Evolutionary conservation across 1,139 yeast species (phyloP), one percentile per base, ranked within the genome.

Genomic region (Meyerozyma sp.): DNA sequence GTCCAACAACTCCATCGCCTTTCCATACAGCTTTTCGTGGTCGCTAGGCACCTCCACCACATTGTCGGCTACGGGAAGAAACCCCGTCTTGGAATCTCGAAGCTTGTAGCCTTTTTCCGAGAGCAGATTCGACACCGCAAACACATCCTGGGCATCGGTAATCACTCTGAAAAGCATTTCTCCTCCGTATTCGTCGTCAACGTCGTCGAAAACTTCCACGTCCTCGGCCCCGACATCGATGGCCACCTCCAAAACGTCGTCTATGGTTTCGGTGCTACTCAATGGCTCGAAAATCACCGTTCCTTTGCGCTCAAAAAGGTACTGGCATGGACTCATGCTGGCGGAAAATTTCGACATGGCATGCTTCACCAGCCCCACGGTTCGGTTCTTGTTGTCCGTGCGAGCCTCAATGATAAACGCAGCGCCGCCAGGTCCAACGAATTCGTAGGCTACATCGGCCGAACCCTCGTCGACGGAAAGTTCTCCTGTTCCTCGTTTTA

Each of bases 371-470:
- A 76, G 72, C 23, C 87, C 83, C 26, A 90, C 78, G 0, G 97
- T 84, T 44, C 98, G 70, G 45, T 86, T 82, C 62, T 86, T 88
- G 63, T 89, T 93, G 61, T 91, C 97, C 0, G 98, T 91, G 42
- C 82, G 70, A 0, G 95, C 91, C 56, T 88, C 96, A 8, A 90
- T 79, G 5, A 93, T 77, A 42, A 90, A 72, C 0, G 96, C 89
- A 3, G 87, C 88, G 0, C 96, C 96, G 2, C 91, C 95, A 0
- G 97, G 96, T 0, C 94, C 97, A 63, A 90, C 71, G 21, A 93
- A 96, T 61, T 93, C 98, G 63, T 91, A 93, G n/a, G 78, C 70
- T 53, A 59, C 76, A 52, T 58, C 77, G 1, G 60, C 57, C 25
- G 73, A 64, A 8, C 62, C 63, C 4, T 70, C 70, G 36, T 68